phyloP scores from a whole-genome alignment of 2,329 filamentous ascomycete genomes.

The Pezicula neosporulosa region DNA sequence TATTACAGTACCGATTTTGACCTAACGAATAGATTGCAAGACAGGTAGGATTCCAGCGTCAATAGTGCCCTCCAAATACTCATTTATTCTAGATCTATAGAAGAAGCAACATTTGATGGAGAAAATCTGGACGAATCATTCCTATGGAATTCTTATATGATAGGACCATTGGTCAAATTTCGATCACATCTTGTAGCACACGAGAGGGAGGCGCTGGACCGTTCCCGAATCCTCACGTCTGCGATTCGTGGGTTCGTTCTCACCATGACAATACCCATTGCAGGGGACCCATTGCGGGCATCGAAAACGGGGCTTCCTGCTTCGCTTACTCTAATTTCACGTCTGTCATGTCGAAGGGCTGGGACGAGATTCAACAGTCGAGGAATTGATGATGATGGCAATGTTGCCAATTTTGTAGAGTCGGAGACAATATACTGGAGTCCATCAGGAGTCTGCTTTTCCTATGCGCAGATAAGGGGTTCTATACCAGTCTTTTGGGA shows the following conservation, averaged over 20 bases:
- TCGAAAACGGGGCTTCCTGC: constrained; percentile 72
- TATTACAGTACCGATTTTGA: constrained; percentile 99
- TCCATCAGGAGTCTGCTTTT: constrained; percentile 75
- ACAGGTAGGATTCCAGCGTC: constrained; percentile 54
- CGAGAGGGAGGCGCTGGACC: constrained; percentile 78
- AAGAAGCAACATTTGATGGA: constrained; percentile 78
- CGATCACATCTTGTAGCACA: constrained; percentile 72
- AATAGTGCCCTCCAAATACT: constrained; percentile 1
- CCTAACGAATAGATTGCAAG: constrained; percentile 86
- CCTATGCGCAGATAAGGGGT: constrained; percentile 88
- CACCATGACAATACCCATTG: constrained; percentile 80
- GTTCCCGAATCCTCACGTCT: constrained; percentile 83
- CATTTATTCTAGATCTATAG: constrained; percentile 57
- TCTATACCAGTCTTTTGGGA: constrained; percentile 98
- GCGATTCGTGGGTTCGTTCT: constrained; percentile 91
- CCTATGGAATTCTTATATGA: constrained; percentile 99
- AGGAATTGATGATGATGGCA: constrained; percentile 94
- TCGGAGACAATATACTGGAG: constrained; percentile 92
- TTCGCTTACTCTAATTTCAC: constrained; percentile 83
- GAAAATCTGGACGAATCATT: constrained; percentile 91
- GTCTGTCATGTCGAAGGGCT: constrained; percentile 84
- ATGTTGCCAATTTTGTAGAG: constrained; percentile 98
- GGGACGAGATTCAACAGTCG: constrained; percentile 96
- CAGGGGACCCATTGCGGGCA: constrained; percentile 65
- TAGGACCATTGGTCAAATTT: constrained; percentile 86